These are phyloP conservation scores for Kalmusia sp. DNA, from an alignment of 2,329 filamentous ascomycete genomes.

Conservation along the genomic window DNA sequence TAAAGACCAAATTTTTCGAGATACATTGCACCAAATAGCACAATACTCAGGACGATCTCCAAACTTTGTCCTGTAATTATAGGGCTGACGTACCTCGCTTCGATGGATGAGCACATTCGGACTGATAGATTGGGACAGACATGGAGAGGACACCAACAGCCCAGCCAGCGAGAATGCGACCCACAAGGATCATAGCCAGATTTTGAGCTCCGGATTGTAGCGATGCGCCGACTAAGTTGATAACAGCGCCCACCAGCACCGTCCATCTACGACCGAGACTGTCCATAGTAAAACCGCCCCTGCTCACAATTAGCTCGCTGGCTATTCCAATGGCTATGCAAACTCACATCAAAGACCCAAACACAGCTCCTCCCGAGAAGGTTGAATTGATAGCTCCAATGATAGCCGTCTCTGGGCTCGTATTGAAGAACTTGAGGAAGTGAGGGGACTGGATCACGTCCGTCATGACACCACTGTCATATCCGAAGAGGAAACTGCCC, in stretches of 20 bases:
- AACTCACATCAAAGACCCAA: conserved; percentile 58
- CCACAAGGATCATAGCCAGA: conserved; percentile 63
- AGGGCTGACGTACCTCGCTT: conserved; percentile 55
- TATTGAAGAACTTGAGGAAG: conserved; percentile 66
- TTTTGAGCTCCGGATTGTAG: conserved; percentile 66
- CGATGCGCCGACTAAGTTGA: conserved; percentile 65
- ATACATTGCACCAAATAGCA: too few relatives aligned
- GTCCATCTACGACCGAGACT: conserved; percentile 65
- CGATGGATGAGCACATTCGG: conserved; percentile 66
- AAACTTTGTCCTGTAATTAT: too few relatives aligned
- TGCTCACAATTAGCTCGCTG: conserved; percentile 7
- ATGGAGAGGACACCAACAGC: conserved; percentile 66
- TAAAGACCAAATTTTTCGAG: too few relatives aligned
- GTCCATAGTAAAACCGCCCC: conserved; percentile 66
- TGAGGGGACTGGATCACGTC: conserved; percentile 63
- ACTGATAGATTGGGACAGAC: conserved; percentile 69
- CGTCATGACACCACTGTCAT: conserved; percentile 50
- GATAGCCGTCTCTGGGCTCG: conserved; percentile 56
- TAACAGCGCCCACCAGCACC: conserved; percentile 65
- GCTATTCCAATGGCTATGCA: not conserved
- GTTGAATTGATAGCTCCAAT: conserved; percentile 70
- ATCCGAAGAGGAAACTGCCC: conserved; percentile 52
- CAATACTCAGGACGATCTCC: too few relatives aligned
- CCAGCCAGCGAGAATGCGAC: conserved; percentile 65
- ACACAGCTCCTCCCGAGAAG: conserved; percentile 65